A percentile compares a stretch with the other conserved stretches of the same genome.
Conservation (phyloP, 2,329 filamentous ascomycete species). For the Trichocomaceae sp. region DNA sequence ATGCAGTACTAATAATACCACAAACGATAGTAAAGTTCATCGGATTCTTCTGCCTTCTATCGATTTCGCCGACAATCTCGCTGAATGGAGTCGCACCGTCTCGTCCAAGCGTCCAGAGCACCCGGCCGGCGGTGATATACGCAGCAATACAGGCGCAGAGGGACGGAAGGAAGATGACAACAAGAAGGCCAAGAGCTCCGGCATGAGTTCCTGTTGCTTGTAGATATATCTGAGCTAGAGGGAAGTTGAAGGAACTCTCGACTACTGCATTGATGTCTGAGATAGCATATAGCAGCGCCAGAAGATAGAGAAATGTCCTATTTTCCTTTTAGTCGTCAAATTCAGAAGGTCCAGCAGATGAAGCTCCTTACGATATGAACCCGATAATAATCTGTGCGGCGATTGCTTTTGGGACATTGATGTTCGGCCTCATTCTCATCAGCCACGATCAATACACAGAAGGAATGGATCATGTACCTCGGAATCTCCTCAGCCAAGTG, state of each 20-base stretch:
- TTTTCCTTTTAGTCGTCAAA: background rate
- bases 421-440: background rate
- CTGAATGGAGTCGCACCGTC: slow-evolving; percentile 40
- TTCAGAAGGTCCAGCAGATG: background rate
- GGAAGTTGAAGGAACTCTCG: slow-evolving; percentile 34
- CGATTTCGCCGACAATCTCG: background rate
- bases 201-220: slow-evolving; percentile 48
- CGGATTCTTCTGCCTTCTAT: background rate
- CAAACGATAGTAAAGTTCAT: background rate
- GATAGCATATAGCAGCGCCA: background rate
- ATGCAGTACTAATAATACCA: background rate
- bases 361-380: background rate
- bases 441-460: background rate
- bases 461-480: background rate
- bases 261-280: slow-evolving; percentile 1
- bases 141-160: slow-evolving; percentile 21
- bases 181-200: slow-evolving; percentile 47
- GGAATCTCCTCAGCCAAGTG: slow-evolving; percentile 44
- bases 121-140: slow-evolving; percentile 41
- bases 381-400: slow-evolving; percentile 42
- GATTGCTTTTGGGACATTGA: slow-evolving; percentile 18
- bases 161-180: slow-evolving; percentile 27
- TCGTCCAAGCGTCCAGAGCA: slow-evolving; percentile 54
- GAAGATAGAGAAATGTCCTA: slow-evolving; percentile 1
- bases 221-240: slow-evolving; percentile 59